These are phyloP conservation scores for Xerocomus amazonicus DNA, from an alignment of 1,284 basidiomycete genomes.

Conservation along the genomic window DNA sequence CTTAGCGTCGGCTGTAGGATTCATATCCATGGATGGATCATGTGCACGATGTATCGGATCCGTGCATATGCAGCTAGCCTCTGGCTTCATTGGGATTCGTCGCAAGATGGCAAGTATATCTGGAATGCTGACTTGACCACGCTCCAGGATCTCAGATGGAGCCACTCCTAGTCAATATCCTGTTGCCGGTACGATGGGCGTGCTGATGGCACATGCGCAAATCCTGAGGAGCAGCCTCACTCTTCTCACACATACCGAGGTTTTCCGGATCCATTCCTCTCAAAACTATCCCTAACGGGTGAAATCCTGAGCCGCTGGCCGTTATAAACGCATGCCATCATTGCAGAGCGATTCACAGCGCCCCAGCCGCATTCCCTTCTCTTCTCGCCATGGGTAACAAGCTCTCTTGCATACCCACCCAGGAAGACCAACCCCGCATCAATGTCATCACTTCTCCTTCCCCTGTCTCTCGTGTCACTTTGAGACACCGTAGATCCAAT, in stretches of 20 bases:
- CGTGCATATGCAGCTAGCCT: too few species aligned
- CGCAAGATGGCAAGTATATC: background rate
- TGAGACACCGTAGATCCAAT: conserved; percentile 37
- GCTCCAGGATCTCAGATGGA: background rate
- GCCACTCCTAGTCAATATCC: background rate
- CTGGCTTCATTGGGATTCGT: too few species aligned
- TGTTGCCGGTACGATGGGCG: background rate
- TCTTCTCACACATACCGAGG: background rate
- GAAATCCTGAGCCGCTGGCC: background rate
- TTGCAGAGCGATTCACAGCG: background rate
- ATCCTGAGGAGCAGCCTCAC: background rate
- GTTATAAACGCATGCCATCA: conserved; percentile 21
- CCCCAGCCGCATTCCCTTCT: background rate
- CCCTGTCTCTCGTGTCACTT: conserved; percentile 36
- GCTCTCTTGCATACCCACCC: conserved; percentile 26
- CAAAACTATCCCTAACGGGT: background rate
- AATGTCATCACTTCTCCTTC: conserved; percentile 21
- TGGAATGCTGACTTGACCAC: background rate
- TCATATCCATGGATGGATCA: background rate
- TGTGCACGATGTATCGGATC: background rate
- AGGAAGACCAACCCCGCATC: conserved; percentile 20
- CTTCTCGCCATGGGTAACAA: conserved; percentile 42
- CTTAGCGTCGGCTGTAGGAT: too few species aligned
- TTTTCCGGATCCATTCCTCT: background rate
- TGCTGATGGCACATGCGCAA: background rate